Conservation (phyloP, 805 yeast species). For the Candida incommunis region DNA sequence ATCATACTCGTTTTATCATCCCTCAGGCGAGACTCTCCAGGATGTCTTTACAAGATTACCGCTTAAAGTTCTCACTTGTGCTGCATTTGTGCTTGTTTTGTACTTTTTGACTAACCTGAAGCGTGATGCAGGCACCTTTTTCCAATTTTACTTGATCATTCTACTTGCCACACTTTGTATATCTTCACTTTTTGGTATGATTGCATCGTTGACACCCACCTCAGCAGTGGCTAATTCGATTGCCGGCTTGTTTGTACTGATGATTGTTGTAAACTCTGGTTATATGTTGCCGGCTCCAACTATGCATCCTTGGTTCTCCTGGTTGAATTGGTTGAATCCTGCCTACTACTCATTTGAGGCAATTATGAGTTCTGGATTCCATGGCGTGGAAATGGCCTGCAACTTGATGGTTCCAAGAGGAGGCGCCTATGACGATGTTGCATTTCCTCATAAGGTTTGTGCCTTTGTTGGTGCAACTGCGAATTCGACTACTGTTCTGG, state of each 20-base stretch:
- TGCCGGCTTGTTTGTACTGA: conserved; percentile 40
- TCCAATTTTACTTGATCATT: conserved; percentile 34
- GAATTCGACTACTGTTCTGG: conserved; percentile 40
- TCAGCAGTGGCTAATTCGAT: conserved; percentile 46
- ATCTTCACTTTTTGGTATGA: conserved; percentile 37
- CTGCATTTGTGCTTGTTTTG: conserved; percentile 32
- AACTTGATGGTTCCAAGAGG: conserved; percentile 46
- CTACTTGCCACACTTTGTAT: conserved; percentile 31
- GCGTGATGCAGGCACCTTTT: conserved; percentile 38
- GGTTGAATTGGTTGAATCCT: conserved; percentile 49
- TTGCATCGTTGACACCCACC: conserved; percentile 37
- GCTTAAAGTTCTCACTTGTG: conserved; percentile 33
- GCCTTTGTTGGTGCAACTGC: conserved; percentile 44
- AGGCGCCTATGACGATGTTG: conserved; percentile 29
- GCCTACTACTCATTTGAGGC: conserved; percentile 47
- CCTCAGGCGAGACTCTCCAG: conserved; percentile 60
- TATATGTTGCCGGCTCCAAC: conserved; percentile 41
- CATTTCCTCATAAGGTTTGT: conserved; percentile 35
- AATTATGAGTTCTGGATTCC: conserved; percentile 52
- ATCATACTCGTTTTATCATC: conserved; percentile 56
- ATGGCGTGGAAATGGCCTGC: conserved; percentile 41
- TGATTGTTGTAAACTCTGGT: conserved; percentile 46
- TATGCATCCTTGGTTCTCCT: conserved; percentile 61
- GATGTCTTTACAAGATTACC: conserved; percentile 50
- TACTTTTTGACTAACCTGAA: conserved; percentile 46